Evolutionary conservation across 2,329 filamentous ascomycete genomes (phyloP).

Genomic region (Scedosporium aurantiacum): DNA sequence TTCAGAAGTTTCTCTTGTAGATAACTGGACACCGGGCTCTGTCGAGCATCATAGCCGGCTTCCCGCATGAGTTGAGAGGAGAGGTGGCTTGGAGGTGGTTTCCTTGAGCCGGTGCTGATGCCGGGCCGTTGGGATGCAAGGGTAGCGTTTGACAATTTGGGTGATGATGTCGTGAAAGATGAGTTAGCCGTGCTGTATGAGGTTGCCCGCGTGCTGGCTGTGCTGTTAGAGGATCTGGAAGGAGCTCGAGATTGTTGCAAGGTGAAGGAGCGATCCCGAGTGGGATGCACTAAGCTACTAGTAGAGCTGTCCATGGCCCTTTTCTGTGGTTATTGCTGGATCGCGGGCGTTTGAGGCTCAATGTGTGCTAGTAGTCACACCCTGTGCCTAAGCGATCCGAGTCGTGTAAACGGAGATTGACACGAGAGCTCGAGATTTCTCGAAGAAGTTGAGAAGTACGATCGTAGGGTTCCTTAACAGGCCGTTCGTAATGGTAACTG

Average conservation of each 20-base stretch:
- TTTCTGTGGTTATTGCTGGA: neutral
- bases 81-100: constrained; percentile 11
- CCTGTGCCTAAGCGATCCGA: no score
- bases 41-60: constrained; percentile 28
- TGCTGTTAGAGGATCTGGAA: constrained; percentile 35
- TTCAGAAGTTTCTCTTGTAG: constrained; percentile 44
- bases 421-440: no score
- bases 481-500: no score
- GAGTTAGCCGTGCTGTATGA: constrained; percentile 31
- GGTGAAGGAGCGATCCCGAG: constrained; percentile 1
- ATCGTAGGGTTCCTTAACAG: no score
- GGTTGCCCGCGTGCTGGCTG: constrained; percentile 27
- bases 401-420: no score
- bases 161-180: constrained; percentile 26
- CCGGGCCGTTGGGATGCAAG: constrained; percentile 28
- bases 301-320: neutral
- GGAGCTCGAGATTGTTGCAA: constrained; percentile 26
- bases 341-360: neutral
- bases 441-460: no score
- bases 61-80: constrained; percentile 20
- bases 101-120: constrained; percentile 23
- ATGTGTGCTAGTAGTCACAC: neutral
- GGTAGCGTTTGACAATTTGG: constrained; percentile 23
- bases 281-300: neutral
- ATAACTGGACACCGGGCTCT: constrained; percentile 35